Percentiles rank a stretch among this genome's conserved stretches.
phyloP scores from a whole-genome alignment of 1,284 basidiomycete genomes.

The Cystobasidium sp. region DNA sequence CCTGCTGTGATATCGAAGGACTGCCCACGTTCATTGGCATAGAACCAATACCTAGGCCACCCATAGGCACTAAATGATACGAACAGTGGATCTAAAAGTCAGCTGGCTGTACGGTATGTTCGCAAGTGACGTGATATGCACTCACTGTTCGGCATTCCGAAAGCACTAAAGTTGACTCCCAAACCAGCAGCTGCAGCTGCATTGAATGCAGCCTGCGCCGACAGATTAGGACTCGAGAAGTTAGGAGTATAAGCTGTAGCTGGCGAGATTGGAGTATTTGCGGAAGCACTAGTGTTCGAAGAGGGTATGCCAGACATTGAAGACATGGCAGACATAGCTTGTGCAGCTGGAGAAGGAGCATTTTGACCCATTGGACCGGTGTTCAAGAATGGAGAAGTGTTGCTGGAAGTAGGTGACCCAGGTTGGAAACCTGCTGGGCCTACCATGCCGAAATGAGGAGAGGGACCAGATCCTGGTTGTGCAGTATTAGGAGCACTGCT shows the following conservation, averaged over 20 bases:
- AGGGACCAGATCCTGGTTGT: conserved; percentile 28
- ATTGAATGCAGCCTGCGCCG: not conserved
- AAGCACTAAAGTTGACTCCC: too few relatives aligned
- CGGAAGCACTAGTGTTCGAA: conserved; percentile 20
- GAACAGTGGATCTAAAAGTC: too few relatives aligned
- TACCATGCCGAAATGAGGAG: conserved; percentile 40
- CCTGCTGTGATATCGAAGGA: conserved; percentile 21
- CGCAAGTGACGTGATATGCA: too few relatives aligned
- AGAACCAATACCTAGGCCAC: too few relatives aligned
- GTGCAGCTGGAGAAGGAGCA: conserved; percentile 39
- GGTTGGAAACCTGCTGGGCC: conserved; percentile 40
- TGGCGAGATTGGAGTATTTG: conserved; percentile 19
- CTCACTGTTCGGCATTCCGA: too few relatives aligned
- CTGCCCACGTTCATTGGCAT: not conserved
- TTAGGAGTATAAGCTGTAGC: conserved; percentile 24
- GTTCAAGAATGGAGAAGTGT: conserved; percentile 20
- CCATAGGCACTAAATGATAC: too few relatives aligned
- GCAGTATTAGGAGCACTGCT: conserved; percentile 14
- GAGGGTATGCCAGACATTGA: conserved; percentile 46
- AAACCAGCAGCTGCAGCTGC: too few relatives aligned
- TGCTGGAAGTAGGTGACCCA: conserved; percentile 19
- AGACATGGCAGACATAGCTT: conserved; percentile 46
- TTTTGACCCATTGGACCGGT: conserved; percentile 22
- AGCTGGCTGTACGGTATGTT: too few relatives aligned
- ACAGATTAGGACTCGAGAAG: conserved; percentile 1